Evolutionary conservation across 192 early-diverging fungal genomes (phyloP).

Genomic region (Podila horticola): DNA sequence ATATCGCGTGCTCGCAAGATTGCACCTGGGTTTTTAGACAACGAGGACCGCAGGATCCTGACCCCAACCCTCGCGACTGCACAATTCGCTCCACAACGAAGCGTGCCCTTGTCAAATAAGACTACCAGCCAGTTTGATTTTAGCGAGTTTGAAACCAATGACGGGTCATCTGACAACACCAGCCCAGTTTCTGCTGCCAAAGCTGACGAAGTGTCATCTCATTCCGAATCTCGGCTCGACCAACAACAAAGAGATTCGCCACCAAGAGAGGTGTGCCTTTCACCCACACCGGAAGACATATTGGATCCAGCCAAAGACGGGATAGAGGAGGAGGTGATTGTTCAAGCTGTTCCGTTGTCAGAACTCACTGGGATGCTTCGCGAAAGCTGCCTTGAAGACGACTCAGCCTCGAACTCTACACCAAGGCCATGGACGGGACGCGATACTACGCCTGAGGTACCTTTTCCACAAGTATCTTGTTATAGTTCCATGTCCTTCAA

Average conservation of each 20-base stretch:
- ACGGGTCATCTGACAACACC: not conserved
- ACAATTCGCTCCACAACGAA: slow-evolving; percentile 1
- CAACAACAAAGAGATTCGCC: slow-evolving; percentile 4
- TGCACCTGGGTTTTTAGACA: slow-evolving; percentile 71
- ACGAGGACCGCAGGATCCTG: slow-evolving; percentile 65
- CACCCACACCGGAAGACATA: not conserved
- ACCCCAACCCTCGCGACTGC: slow-evolving; percentile 55
- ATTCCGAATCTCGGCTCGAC: not conserved
- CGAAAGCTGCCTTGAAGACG: slow-evolving; percentile 41
- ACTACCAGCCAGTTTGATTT: slow-evolving; percentile 19
- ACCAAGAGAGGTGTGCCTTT: not conserved
- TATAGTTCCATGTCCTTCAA: not conserved
- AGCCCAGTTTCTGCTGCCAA: not conserved
- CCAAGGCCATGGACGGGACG: slow-evolving; percentile 28
- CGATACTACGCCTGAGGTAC: slow-evolving; percentile 32
- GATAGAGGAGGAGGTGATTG: slow-evolving; percentile 37
- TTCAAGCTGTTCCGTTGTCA: slow-evolving; percentile 45
- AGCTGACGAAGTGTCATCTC: not conserved
- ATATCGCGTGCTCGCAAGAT: slow-evolving; percentile 63
- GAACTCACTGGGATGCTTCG: slow-evolving; percentile 39
- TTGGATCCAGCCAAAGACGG: not conserved
- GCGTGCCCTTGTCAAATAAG: not conserved
- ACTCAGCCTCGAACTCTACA: slow-evolving; percentile 7
- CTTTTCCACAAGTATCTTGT: no score
- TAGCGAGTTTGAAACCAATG: slow-evolving; percentile 41